phyloP scores from a whole-genome alignment of 257 asterid species.

The Primulina huaijiensis region DNA sequence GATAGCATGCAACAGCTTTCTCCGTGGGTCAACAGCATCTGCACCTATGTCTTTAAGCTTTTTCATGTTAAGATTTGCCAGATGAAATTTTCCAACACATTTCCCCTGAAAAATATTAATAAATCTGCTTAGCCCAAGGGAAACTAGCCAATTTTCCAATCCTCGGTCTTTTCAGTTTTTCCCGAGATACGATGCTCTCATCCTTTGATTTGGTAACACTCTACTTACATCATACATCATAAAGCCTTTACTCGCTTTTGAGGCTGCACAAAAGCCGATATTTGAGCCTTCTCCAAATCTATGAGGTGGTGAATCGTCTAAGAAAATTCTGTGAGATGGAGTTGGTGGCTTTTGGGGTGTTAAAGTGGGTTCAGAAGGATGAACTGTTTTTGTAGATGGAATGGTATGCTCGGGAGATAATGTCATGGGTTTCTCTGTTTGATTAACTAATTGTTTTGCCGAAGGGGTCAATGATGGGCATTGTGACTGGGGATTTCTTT shows the following conservation, averaged over 20 bases:
- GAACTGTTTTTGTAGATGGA: conserved; percentile 23
- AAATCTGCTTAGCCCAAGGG: conserved; percentile 70
- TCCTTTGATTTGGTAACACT: conserved; percentile 41
- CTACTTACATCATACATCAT: conserved; percentile 36
- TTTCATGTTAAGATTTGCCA: conserved; percentile 72
- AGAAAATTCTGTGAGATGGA: conserved; percentile 28
- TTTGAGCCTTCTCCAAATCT: conserved; percentile 26
- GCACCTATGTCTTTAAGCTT: conserved; percentile 92
- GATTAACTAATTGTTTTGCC: conserved; percentile 31
- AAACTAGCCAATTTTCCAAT: conserved; percentile 73
- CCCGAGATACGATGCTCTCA: conserved; percentile 60
- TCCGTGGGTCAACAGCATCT: conserved; percentile 81
- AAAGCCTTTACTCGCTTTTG: conserved; percentile 31
- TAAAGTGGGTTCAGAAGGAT: conserved; percentile 37
- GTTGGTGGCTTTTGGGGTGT: conserved; percentile 30
- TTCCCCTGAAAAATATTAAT: conserved; percentile 52
- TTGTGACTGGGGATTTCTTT: conserved; percentile 27
- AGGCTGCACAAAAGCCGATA: conserved; percentile 22
- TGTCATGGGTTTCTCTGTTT: conserved; percentile 41
- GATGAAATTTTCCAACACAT: conserved; percentile 58
- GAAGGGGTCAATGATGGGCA: conserved; percentile 28
- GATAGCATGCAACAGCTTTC: conserved; percentile 90
- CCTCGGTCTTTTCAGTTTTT: conserved; percentile 78
- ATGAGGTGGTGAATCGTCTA: conserved; percentile 33
- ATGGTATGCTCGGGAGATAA: conserved; percentile 32